phyloP scores from a whole-genome alignment of 2,329 filamentous ascomycete genomes.

The Aspergillus viridinutans region DNA sequence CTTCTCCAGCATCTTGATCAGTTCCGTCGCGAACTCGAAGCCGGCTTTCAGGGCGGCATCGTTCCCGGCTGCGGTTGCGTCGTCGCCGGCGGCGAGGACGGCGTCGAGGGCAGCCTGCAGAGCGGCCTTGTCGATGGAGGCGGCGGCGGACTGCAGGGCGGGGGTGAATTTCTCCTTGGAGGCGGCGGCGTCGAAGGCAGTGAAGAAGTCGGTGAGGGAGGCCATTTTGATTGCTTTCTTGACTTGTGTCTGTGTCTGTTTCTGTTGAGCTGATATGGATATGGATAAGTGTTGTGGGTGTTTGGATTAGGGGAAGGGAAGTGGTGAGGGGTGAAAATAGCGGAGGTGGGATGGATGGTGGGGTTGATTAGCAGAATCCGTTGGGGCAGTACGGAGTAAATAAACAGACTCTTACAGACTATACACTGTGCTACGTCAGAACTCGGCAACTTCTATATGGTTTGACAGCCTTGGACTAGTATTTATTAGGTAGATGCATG shows the following conservation, averaged over 20 bases:
- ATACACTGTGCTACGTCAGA: too few relatives aligned
- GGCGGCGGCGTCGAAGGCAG: slow-evolving; percentile 24
- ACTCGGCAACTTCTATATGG: too few relatives aligned
- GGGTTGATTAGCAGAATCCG: slow-evolving; percentile 8
- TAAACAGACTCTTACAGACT: too few relatives aligned
- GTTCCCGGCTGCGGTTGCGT: slow-evolving; percentile 12
- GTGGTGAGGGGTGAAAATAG: slow-evolving; percentile 4
- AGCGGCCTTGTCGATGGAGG: slow-evolving; percentile 20
- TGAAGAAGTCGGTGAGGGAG: slow-evolving; percentile 23
- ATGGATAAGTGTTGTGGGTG: not conserved
- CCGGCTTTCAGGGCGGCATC: slow-evolving; percentile 23
- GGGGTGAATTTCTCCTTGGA: slow-evolving; percentile 25
- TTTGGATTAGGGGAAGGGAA: not conserved
- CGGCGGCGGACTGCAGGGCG: slow-evolving; percentile 24
- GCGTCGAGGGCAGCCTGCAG: slow-evolving; percentile 25
- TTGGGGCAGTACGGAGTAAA: slow-evolving; percentile 1
- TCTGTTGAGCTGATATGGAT: not conserved
- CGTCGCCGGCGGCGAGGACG: slow-evolving; percentile 15
- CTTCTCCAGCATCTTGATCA: slow-evolving; percentile 26
- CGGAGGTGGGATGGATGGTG: slow-evolving; percentile 7
- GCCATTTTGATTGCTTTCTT: slow-evolving; percentile 22
- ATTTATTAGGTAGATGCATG: too few relatives aligned
- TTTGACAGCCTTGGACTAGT: too few relatives aligned
- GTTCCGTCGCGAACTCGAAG: slow-evolving; percentile 29
- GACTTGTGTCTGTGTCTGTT: not conserved